Base-by-base conservation (phyloP, 208 protist genomes). In the Balamuthia mandrillaris region DNA sequence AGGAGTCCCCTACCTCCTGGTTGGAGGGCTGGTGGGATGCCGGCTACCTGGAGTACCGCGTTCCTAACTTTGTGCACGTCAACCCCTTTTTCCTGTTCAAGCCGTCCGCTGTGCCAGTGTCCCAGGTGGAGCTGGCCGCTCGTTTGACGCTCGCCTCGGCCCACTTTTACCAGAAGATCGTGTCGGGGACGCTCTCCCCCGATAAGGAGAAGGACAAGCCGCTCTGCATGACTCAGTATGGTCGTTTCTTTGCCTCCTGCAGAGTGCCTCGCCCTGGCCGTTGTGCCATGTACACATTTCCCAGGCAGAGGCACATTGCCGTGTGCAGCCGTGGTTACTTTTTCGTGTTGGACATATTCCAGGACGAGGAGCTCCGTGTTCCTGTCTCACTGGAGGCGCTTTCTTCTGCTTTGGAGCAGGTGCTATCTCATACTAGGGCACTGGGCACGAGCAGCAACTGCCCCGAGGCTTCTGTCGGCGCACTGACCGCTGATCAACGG, bases 291-390 rank as follows among this genome's bases (percentile, higher is more conserved):
- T 63, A 54, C 52, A 31, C 52, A 14, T 81, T 31, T 29, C 51
- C 45, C 72, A 35, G 31, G n/a, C 31, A 45, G 49, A 27, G 49
- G 16, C 78, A 84, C 60, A 84, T 84, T 24, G 56, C 75, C 37
- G 60, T 84, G 6, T 35, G 66, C 29, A 35, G 45, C 54, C 49
- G 56, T 47, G 29, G 60, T 56, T 56, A 84, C 54, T 84, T 84
- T 44, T 84, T 61, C 61, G 27, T 3, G 42, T 33, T 84, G 6
- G 44, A 84, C 37, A 56, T 84, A 18, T 45, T 70, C 21, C 18
- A 70, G 21, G n/a, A 70, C 21, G 44, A 70, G 18, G n/a, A 70
- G 18, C 18, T 21, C 18, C 21, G 21, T 21, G n/a, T 70, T 24
- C 27, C 21, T 18, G n/a, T n/a, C n/a, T n/a, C n/a, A n/a, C n/a